Evolutionary conservation across 768 basidiomycete species (phyloP), one percentile per base, ranked within the genome.

Genomic region (Pulveroboletus sp.): DNA sequence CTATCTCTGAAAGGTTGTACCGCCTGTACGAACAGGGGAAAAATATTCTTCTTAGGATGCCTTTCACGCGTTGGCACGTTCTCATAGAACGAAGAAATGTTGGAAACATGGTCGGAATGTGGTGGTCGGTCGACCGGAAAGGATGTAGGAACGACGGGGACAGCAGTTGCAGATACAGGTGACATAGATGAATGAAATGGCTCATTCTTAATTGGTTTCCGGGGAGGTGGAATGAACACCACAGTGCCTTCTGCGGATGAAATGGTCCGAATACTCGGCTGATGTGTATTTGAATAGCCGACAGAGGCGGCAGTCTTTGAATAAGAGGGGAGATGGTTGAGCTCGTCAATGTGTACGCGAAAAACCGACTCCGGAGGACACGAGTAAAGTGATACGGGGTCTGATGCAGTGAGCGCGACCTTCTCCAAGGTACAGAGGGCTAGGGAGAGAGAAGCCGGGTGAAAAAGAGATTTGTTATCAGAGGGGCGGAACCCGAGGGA

Each of bases 361-460:
- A 68, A 68, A 9, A 58, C 57, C 2, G 66, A 68, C 11, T 56
- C 47, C 0, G 41, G 44, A 14, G 62, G 55, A 37, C 61, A 66
- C 3, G 68, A 56, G 41, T 66, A 70, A 31, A 69, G 56, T 0
- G 66, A 49, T 32, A 58, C 44, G n/a, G 66, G 54, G 8, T 36
- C 24, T 0, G 44, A 21, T 39, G 52, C 50, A 5, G 52, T n/a
- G 12, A 43, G 39, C 8, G 51, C 54, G 27, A 60, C 8, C 42
- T 57, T 51, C 54, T 68, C 68, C 6, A 68, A 62, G 35, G 56
- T 48, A 37, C 48, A 64, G n/a, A 81, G 61, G 4, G 73, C 69
- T 11, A 64, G 37, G 1, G 60, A 48, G 28, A 76, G 65, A 3
- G 75, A 60, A 3, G 72, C 66, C 0, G 79, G 79, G 49, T 78